Percentiles rank a stretch among this genome's conserved stretches.
These are phyloP conservation scores for Pleurotus giganteus DNA, from an alignment of 768 basidiomycete species.

Conservation along the genomic window DNA sequence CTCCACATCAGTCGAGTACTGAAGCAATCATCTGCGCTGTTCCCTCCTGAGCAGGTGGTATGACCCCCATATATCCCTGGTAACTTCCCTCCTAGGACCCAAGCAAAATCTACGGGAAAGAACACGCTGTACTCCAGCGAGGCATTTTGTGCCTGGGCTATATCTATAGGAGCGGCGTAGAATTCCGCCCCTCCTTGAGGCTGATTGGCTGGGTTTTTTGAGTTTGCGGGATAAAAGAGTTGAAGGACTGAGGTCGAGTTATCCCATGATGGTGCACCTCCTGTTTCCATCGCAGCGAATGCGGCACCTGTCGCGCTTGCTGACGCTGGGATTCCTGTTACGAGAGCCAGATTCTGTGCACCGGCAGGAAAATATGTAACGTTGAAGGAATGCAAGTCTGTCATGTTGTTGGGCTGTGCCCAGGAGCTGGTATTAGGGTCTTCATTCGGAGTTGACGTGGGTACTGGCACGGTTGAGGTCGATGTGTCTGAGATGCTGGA, in stretches of 20 bases:
- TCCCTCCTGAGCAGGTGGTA: slow-evolving; percentile 68
- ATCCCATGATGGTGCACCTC: slow-evolving; percentile 18
- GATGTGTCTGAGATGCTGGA: background rate
- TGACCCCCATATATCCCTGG: slow-evolving; percentile 79
- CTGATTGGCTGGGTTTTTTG: slow-evolving; percentile 61
- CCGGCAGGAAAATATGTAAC: slow-evolving; percentile 56
- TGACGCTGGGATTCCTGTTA: slow-evolving; percentile 43
- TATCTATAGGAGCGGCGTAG: slow-evolving; percentile 43
- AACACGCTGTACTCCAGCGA: slow-evolving; percentile 71
- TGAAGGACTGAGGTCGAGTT: slow-evolving; percentile 48
- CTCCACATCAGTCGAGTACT: slow-evolving; percentile 89
- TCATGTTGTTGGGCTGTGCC: slow-evolving; percentile 50
- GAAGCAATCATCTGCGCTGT: slow-evolving; percentile 71
- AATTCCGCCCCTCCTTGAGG: slow-evolving; percentile 77
- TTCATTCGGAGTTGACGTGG: slow-evolving; percentile 9
- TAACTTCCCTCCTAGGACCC: slow-evolving; percentile 80
- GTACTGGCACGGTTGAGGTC: background rate
- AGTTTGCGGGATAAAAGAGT: slow-evolving; percentile 64
- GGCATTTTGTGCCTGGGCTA: slow-evolving; percentile 48
- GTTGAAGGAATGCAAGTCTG: slow-evolving; percentile 59
- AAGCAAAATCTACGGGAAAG: slow-evolving; percentile 73
- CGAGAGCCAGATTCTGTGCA: slow-evolving; percentile 51
- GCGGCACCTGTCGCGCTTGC: slow-evolving; percentile 22
- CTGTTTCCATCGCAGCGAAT: background rate
- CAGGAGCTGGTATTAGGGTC: slow-evolving; percentile 34